Conservation (phyloP, 2,329 filamentous ascomycete genomes). For the Rosellinia necatrix region DNA sequence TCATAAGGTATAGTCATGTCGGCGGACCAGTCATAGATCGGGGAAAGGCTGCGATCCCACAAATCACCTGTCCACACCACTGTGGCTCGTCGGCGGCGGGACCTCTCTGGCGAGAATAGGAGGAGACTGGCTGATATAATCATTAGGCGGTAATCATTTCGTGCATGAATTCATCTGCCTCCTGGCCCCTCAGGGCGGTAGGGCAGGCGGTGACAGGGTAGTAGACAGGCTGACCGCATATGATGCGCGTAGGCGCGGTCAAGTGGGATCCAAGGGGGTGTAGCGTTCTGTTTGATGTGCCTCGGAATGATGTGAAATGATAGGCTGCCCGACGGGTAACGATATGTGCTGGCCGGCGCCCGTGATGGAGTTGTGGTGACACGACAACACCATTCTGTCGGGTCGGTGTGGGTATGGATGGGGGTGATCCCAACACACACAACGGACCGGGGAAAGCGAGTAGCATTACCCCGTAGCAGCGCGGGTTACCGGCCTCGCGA, state of each 20-base stretch:
- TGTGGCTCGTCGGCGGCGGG: background rate
- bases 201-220: conserved; percentile 25
- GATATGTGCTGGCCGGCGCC: conserved; percentile 20
- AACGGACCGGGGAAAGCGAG: conserved; percentile 5
- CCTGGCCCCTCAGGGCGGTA: conserved; percentile 10
- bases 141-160: conserved; percentile 16
- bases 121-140: conserved; percentile 11
- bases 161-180: conserved; percentile 13
- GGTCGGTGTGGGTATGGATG: conserved; percentile 20
- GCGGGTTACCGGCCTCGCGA: conserved; percentile 3
- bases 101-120: conserved; percentile 7
- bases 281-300: conserved; percentile 7
- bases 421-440: conserved; percentile 13
- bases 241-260: background rate
- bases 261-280: conserved; percentile 5
- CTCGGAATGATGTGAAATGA: background rate
- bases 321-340: conserved; percentile 8
- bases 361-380: conserved; percentile 32
- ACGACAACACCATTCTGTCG: conserved; percentile 30
- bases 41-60: background rate
- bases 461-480: background rate
- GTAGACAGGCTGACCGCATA: conserved; percentile 27
- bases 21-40: background rate
- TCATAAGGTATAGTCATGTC: conserved; percentile 6
- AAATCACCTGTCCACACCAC: conserved; percentile 7